phyloP scores from a whole-genome alignment of 2,329 filamentous ascomycete genomes.

The Aspergillus proliferans region DNA sequence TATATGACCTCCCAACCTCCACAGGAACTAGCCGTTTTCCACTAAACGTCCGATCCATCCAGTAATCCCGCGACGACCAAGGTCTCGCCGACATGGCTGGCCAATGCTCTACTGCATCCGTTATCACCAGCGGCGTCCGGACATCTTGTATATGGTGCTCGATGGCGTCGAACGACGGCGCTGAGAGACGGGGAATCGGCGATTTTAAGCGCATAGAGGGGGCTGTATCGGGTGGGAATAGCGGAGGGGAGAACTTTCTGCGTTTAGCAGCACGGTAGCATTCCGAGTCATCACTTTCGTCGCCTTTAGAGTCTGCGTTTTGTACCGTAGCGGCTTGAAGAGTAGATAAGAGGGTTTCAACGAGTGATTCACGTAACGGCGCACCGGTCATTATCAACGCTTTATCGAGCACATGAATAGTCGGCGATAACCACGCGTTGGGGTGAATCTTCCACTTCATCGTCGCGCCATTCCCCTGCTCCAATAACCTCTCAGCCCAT shows the following conservation, averaged over 20 bases:
- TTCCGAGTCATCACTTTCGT: neutral
- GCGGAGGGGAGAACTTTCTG: constrained; percentile 23
- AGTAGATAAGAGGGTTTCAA: constrained; percentile 31
- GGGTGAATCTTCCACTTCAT: constrained; percentile 8
- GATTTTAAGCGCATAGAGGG: constrained; percentile 28
- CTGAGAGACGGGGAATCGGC: constrained; percentile 35
- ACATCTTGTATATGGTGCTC: constrained; percentile 51
- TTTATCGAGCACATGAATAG: constrained; percentile 65
- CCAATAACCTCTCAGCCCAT: neutral
- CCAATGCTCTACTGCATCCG: constrained; percentile 62
- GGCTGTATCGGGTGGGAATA: constrained; percentile 28
- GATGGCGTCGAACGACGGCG: constrained; percentile 54
- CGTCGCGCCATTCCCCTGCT: constrained; percentile 9
- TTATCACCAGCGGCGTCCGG: constrained; percentile 62
- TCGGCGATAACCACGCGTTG: constrained; percentile 46
- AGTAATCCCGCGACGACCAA: constrained; percentile 70
- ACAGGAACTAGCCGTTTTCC: constrained; percentile 78
- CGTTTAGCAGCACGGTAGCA: constrained; percentile 18
- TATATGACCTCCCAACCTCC: constrained; percentile 81
- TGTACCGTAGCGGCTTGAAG: constrained; percentile 19
- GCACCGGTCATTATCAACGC: constrained; percentile 70
- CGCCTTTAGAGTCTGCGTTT: neutral
- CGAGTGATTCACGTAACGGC: constrained; percentile 46
- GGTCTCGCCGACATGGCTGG: constrained; percentile 62
- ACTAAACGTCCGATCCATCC: constrained; percentile 65